Evolutionary conservation across 2,329 filamentous ascomycete genomes (phyloP).

Genomic region (Ophiocordyceps camponoti-rufipedis): DNA sequence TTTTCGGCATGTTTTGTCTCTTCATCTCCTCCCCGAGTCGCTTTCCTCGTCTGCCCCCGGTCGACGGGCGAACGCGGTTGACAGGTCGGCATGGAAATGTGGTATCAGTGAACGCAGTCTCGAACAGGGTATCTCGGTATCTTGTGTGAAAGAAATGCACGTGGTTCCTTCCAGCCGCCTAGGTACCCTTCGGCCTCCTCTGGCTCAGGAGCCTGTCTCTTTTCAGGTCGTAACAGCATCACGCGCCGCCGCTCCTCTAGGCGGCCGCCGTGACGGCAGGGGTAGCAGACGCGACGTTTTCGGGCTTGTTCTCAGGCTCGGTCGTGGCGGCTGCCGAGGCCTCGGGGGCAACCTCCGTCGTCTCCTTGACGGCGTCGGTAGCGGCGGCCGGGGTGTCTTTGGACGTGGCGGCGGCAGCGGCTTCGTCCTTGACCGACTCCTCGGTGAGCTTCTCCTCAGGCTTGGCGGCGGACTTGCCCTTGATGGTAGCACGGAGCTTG

Average conservation of each 20-base stretch:
- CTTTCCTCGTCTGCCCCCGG: too few species aligned
- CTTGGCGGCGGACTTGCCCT: conserved; percentile 25
- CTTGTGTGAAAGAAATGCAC: conserved; percentile 32
- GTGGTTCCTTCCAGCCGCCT: conserved; percentile 28
- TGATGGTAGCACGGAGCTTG: conserved; percentile 40
- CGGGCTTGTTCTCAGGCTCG: conserved; percentile 22
- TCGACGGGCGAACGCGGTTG: conserved; percentile 1
- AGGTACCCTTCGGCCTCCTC: conserved; percentile 11
- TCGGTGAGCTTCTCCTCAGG: conserved; percentile 21
- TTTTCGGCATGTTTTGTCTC: conserved; percentile 6
- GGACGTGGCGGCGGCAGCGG: conserved; percentile 14
- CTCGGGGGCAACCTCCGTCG: conserved; percentile 10
- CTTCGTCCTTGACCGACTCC: conserved; percentile 14
- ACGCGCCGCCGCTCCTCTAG: conserved; percentile 17
- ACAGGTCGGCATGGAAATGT: conserved; percentile 16
- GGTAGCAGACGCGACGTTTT: conserved; percentile 20
- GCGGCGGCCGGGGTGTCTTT: conserved; percentile 14
- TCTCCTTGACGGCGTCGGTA: conserved; percentile 16
- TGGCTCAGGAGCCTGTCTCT: conserved; percentile 7
- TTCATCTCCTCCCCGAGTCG: background rate
- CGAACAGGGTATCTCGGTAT: conserved; percentile 35
- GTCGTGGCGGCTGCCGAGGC: conserved; percentile 5
- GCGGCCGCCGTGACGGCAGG: conserved; percentile 33
- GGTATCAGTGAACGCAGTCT: conserved; percentile 29
- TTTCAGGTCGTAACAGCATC: conserved; percentile 7